Evolutionary conservation across 495 filamentous ascomycete species (phyloP).

Genomic region (Xylaria longipes): DNA sequence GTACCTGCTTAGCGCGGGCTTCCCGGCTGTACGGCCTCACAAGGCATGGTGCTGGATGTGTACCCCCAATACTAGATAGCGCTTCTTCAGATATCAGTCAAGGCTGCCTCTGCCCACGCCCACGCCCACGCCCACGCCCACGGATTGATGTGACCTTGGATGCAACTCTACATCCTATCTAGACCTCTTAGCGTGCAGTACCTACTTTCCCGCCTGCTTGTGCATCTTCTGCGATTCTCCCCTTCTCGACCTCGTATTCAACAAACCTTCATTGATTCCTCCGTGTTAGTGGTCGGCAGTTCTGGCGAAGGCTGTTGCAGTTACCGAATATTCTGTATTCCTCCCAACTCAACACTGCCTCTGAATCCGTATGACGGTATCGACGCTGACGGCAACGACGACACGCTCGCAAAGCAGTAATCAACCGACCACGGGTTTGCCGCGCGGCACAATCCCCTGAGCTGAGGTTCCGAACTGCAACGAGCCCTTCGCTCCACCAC

Average conservation of each 20-base stretch:
- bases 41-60: neutral
- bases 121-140: neutral
- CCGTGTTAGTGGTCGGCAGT: neutral
- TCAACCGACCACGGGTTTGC: constrained; percentile 15
- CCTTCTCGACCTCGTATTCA: constrained; percentile 19
- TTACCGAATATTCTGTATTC: neutral
- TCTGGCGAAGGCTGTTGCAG: neutral
- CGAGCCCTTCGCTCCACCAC: constrained; percentile 9
- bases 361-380: neutral
- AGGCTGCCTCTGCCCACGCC: constrained; percentile 12
- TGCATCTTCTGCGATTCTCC: neutral
- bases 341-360: neutral
- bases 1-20: constrained; percentile 12
- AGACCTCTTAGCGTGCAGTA: constrained; percentile 4
- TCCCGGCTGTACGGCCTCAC: constrained; percentile 4
- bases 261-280: neutral
- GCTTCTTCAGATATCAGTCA: neutral
- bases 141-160: neutral
- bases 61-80: neutral
- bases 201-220: constrained; percentile 2
- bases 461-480: constrained; percentile 9
- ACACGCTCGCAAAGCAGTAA: constrained; percentile 12
- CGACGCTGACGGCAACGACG: constrained; percentile 1
- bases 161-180: constrained; percentile 1
- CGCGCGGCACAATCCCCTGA: constrained; percentile 16